Percentiles rank a stretch among this genome's conserved stretches.
Conservation (phyloP, 371 early-diverging fungal genomes). For the Mucor lusitanicus region DNA sequence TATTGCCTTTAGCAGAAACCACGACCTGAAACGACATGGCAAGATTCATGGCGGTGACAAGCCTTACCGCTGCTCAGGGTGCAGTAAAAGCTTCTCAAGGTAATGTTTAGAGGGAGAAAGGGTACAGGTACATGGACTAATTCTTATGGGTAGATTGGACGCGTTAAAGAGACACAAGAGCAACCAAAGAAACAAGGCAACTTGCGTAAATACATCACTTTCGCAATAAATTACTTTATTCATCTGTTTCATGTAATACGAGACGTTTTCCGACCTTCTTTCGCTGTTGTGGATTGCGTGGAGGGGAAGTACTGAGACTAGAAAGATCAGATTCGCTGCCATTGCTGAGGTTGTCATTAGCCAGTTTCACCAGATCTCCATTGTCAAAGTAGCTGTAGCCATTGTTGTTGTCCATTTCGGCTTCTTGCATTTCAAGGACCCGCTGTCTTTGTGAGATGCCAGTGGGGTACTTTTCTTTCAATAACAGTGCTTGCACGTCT, state of each 20-base stretch:
- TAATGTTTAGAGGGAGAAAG: conserved; percentile 9
- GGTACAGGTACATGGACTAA: neutral
- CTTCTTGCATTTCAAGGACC: conserved; percentile 44
- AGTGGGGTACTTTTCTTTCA: conserved; percentile 51
- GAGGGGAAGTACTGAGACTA: conserved; percentile 1
- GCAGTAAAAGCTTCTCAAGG: conserved; percentile 77
- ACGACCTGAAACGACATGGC: conserved; percentile 85
- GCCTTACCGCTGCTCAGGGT: conserved; percentile 81
- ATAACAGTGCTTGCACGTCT: conserved; percentile 44
- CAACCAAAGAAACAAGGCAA: conserved; percentile 44
- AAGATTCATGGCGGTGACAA: conserved; percentile 85
- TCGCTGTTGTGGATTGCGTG: neutral
- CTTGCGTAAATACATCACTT: conserved; percentile 11
- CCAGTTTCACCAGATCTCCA: conserved; percentile 13
- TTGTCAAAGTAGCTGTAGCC: conserved; percentile 62
- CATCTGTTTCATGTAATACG: conserved; percentile 34
- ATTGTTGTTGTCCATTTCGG: conserved; percentile 22
- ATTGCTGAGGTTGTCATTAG: neutral
- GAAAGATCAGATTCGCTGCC: conserved; percentile 7
- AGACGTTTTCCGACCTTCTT: conserved; percentile 45
- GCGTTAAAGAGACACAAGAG: conserved; percentile 54
- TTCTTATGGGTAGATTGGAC: conserved; percentile 35
- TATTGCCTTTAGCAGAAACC: conserved; percentile 82
- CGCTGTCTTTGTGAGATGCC: conserved; percentile 49
- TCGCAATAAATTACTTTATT: conserved; percentile 14